Evolutionary conservation across 805 yeast species (phyloP), one percentile per base, ranked within the genome.

Genomic region (Komagataella pseudopastoris): DNA sequence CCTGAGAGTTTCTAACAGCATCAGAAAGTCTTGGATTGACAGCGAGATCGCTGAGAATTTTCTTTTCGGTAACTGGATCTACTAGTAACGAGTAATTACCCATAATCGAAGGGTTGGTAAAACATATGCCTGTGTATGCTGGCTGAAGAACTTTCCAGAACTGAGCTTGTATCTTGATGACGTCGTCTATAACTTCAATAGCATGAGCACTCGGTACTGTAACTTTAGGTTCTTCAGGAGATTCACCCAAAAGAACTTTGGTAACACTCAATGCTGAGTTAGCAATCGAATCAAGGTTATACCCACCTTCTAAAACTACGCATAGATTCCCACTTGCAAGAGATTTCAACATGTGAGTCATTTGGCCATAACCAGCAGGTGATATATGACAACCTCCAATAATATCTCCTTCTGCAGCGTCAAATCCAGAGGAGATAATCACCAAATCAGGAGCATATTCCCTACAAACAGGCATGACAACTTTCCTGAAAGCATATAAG

Each of bases 391-490:
- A 93, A 48, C 91, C 96, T 8, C 99, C 99, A 56, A 93, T 87
- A 53, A 88, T 83, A 66, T 93, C 99, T 54, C 98, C 98, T 60
- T 88, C 96, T 1, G 99, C 99, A 18, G 99, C 99, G 69, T 93
- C 99, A 60, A 93, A 93, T 0, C 99, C 99, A 0, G 98, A 83
- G 17, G 96, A 87, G 36, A 93, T 82, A 43, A 93, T 88, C 4
- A 90, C 91, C 56, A 93, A 73, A 68, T 93, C 99, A 0, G 99
- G 97, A 60, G 83, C 82, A 60, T 84, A 93, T 64, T 93, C 99
- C 52, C 81, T 68, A 51, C 93, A 84, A 49, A 89, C 80, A 0
- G 99, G 99, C 78, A 93, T 77, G 10, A 93, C 77, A 16, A 91
- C 82, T 59, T 81, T 81, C 57, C 81, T 78, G 66, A 93, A 90